Evolutionary conservation across 495 filamentous ascomycete genomes (phyloP), one percentile per base, ranked within the genome.

Genomic region (Aspergillus kassunensis): DNA sequence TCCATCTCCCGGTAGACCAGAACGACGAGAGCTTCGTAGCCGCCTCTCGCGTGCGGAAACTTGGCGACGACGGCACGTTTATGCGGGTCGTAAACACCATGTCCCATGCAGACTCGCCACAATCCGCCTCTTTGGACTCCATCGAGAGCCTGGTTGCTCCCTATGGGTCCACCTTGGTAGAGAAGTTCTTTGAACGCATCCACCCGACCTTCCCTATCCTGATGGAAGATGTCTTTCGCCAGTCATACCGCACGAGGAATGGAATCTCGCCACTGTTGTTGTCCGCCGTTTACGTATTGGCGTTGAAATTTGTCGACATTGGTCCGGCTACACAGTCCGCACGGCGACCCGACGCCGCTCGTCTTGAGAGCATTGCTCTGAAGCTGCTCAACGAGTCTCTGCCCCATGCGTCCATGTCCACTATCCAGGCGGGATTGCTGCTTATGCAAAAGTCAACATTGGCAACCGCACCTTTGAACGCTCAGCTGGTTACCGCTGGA

Each of bases 161-260:
- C 6, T 82, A 96, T 67, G 90, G 90, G 35, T 80, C 84, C 49
- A 83, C 83, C 10, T 63, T 96, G 64, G 82, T 97, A 44, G 87
- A 92, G 52, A 78, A 95, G 44, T 98, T 91, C 75, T 95, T 96
- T 59, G 80, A 83, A 45, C 77, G 89, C 46, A 84, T 97, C 39
- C 93, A 97, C 66, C 91, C 90, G 1, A 89, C 80, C 51, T 95
- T 95, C 58, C 92, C 92, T 27, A 89, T 98, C 52, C 72, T 96
- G 44, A 85, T 95, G 60, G 91, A 95, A 71, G 80, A 83, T 54
- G 80, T 90, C 29, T 96, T 96, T 63, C 82, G 88, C 58, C 88
- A 95, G 58, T 88, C 90, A 57, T 90, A 95, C 62, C 83, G 85
- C 20, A 84, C 87, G 21, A 80, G 89, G 58, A 81, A 81, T 18